These are phyloP conservation scores for Nemophila menziesii DNA, from an alignment of 257 asterid species.

Conservation along the genomic window DNA sequence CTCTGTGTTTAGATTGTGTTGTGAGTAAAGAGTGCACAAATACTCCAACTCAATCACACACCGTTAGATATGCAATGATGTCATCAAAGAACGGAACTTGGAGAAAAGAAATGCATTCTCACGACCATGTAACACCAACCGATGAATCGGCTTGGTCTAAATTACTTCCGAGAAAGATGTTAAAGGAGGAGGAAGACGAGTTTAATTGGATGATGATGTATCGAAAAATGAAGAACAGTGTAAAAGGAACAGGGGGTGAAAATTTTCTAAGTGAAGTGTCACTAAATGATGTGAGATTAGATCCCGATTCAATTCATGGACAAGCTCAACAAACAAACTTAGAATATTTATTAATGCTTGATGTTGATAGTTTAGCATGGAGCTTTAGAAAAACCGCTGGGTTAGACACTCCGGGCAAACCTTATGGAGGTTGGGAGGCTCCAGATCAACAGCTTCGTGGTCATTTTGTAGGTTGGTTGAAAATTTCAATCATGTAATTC, in stretches of 20 bases:
- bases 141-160: conserved; percentile 67
- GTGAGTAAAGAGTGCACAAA: conserved; percentile 61
- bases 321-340: conserved; percentile 76
- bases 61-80: conserved; percentile 38
- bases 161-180: conserved; percentile 61
- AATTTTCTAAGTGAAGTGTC: conserved; percentile 46
- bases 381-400: conserved; percentile 79
- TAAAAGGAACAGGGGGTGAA: conserved; percentile 15
- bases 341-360: conserved; percentile 69
- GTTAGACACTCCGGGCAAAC: conserved; percentile 44
- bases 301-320: conserved; percentile 60
- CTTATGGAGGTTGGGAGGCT: conserved; percentile 93
- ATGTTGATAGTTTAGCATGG: conserved; percentile 71
- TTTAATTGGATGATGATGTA: conserved; percentile 53
- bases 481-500: not conserved
- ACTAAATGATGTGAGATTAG: conserved; percentile 57
- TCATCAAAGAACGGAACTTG: conserved; percentile 51
- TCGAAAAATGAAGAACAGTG: conserved; percentile 34
- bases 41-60: conserved; percentile 41
- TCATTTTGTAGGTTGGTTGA: conserved; percentile 75
- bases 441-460: conserved; percentile 66
- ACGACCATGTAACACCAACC: conserved; percentile 72
- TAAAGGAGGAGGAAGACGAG: conserved; percentile 42
- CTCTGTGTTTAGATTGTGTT: conserved; percentile 17
- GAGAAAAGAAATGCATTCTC: conserved; percentile 48